Conservation (phyloP, 371 early-diverging fungal genomes). For the Mucor sp. region DNA sequence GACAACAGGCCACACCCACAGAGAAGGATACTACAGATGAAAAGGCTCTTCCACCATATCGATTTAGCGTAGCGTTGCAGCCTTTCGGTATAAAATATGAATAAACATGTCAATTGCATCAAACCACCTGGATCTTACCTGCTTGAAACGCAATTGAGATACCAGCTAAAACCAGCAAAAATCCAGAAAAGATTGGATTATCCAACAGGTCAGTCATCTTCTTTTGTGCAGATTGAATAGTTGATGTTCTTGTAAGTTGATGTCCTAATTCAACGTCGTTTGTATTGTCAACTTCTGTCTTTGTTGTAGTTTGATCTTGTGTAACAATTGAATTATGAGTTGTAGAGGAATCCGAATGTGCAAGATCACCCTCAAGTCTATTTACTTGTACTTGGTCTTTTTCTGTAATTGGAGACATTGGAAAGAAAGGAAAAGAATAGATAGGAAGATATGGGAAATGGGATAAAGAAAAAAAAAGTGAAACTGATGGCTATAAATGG, state of each 20-base stretch:
- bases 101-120: background rate
- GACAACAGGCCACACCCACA: conserved; percentile 10
- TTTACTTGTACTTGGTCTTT: background rate
- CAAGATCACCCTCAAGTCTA: background rate
- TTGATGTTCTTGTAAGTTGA: background rate
- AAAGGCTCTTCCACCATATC: conserved; percentile 32
- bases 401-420: background rate
- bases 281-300: background rate
- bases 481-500: background rate
- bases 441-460: no score
- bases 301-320: conserved; percentile 2
- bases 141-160: conserved; percentile 26
- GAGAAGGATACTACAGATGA: conserved; percentile 28
- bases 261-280: conserved; percentile 2
- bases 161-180: conserved; percentile 20
- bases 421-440: background rate
- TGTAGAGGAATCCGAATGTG: conserved; percentile 1
- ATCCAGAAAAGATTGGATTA: conserved; percentile 11
- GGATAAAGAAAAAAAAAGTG: background rate
- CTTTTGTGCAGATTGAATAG: conserved; percentile 6
- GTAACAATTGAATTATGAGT: background rate
- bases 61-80: conserved; percentile 33
- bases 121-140: conserved; percentile 7
- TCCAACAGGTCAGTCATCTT: conserved; percentile 1
- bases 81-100: conserved; percentile 10